Percentiles rank a stretch among this genome's conserved stretches.
Evolutionary conservation across 2,329 filamentous ascomycete genomes (phyloP).

Genomic region (Ceratocystis alfenasii): DNA sequence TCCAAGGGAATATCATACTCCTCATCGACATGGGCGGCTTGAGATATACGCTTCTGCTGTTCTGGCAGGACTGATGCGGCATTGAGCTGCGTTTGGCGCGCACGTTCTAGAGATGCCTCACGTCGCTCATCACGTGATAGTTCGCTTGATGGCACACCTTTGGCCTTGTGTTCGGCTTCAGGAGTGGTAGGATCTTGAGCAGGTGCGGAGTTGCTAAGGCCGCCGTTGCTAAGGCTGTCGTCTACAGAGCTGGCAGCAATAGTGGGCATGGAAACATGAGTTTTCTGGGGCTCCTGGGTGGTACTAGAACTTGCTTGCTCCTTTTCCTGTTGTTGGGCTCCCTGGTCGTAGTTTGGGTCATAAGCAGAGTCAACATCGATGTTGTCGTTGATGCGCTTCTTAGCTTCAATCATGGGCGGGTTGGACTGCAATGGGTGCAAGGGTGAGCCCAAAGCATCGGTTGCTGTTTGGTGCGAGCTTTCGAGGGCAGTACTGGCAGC

Average conservation of each 20-base stretch:
- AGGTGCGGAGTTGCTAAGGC: neutral
- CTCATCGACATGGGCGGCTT: neutral
- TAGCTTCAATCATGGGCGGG: constrained; percentile 4
- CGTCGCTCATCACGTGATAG: constrained; percentile 15
- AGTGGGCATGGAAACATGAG: neutral
- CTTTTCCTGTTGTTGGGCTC: too few species aligned
- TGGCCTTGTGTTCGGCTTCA: neutral
- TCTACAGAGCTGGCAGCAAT: constrained; percentile 9
- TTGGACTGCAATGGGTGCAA: constrained; percentile 19
- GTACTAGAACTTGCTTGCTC: neutral
- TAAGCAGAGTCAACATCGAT: neutral
- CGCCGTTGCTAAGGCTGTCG: neutral
- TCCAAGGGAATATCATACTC: constrained; percentile 13
- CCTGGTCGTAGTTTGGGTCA: neutral
- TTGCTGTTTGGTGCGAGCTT: neutral
- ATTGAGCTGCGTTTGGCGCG: constrained; percentile 14
- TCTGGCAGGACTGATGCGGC: neutral
- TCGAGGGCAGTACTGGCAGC: neutral
- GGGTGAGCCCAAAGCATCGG: neutral
- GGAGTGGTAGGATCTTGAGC: neutral
- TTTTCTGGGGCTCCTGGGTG: neutral
- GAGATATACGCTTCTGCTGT: neutral
- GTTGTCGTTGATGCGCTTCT: constrained; percentile 7
- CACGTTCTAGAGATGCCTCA: constrained; percentile 15
- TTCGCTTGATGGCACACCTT: constrained; percentile 4